Conservation (phyloP, 164 flowering plant genomes). For the Liquidambar formosana region DNA sequence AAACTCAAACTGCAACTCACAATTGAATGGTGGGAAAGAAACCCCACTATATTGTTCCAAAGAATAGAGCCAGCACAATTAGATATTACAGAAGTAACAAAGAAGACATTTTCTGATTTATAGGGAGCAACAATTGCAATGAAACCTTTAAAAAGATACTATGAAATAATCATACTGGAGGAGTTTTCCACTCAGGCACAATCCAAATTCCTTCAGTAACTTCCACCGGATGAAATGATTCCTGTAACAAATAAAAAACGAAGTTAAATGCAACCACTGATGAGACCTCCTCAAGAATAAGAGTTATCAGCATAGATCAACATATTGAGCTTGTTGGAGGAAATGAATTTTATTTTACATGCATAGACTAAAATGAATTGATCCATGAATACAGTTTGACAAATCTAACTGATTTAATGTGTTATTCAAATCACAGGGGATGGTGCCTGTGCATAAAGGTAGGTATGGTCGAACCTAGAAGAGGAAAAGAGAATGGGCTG, state of each 20-base stretch:
- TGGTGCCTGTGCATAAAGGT: too few species aligned
- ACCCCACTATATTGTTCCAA: background rate
- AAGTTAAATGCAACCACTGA: constrained; percentile 8
- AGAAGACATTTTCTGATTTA: background rate
- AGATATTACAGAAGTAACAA: constrained; percentile 1
- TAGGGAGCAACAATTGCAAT: background rate
- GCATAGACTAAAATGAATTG: too few species aligned
- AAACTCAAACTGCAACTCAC: background rate
- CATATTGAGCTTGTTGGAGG: too few species aligned
- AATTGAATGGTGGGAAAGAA: background rate
- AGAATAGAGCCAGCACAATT: background rate
- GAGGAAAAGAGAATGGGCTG: too few species aligned
- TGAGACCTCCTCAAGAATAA: background rate
- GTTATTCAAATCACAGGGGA: too few species aligned
- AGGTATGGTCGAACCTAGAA: too few species aligned
- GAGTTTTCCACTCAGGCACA: constrained; percentile 83
- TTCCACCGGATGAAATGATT: constrained; percentile 78
- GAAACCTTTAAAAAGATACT: constrained; percentile 10
- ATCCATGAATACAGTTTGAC: too few species aligned
- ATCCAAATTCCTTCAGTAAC: constrained; percentile 73
- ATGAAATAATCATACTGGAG: constrained; percentile 56
- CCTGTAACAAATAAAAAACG: constrained; percentile 47
- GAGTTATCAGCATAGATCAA: too few species aligned
- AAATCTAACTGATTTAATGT: too few species aligned
- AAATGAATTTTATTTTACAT: too few species aligned